A percentile compares a stretch with the other conserved stretches of the same genome.
These are phyloP conservation scores for Haematococcus sp. DNA, from an alignment of 139 green algal genomes.

Conservation along the genomic window DNA sequence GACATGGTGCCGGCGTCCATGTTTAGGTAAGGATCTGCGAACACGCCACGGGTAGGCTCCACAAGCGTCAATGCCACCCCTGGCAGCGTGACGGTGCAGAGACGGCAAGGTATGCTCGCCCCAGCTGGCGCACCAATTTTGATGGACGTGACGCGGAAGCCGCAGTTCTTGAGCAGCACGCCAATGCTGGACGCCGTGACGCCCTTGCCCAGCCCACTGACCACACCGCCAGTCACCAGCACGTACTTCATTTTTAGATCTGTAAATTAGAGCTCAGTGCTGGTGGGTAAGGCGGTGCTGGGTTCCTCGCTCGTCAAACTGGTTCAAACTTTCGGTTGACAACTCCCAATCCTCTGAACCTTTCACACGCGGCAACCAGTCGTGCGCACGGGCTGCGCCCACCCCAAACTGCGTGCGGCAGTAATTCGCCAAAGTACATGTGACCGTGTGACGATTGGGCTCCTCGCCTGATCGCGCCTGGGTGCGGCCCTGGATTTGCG, in stretches of 20 bases:
- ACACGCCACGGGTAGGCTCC: not conserved
- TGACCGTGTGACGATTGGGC: too few relatives aligned
- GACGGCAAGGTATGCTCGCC: not conserved
- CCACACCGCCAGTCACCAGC: slow-evolving; percentile 94
- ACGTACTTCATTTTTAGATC: slow-evolving; percentile 91
- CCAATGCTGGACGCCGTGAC: slow-evolving; percentile 94
- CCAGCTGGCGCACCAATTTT: slow-evolving; percentile 85
- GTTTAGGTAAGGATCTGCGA: slow-evolving; percentile 98
- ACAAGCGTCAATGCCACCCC: not conserved
- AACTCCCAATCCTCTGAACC: not conserved
- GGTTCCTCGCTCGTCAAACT: not conserved
- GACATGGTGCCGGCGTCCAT: slow-evolving; percentile 99
- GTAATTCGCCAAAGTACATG: not conserved
- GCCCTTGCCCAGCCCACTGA: slow-evolving; percentile 95
- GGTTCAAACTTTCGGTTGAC: not conserved
- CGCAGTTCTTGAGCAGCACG: slow-evolving; percentile 93
- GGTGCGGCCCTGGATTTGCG: too few relatives aligned
- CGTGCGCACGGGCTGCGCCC: too few relatives aligned
- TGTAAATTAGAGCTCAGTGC: not conserved
- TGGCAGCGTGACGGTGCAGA: not conserved
- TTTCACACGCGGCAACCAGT: not conserved
- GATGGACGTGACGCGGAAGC: slow-evolving; percentile 90
- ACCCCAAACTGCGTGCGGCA: not conserved
- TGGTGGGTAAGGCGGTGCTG: not conserved
- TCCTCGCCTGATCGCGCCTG: too few relatives aligned